Percentiles rank a stretch among this genome's conserved stretches.
Conservation (phyloP, 768 basidiomycete genomes). For the Leccinum olivaceopallidum region DNA sequence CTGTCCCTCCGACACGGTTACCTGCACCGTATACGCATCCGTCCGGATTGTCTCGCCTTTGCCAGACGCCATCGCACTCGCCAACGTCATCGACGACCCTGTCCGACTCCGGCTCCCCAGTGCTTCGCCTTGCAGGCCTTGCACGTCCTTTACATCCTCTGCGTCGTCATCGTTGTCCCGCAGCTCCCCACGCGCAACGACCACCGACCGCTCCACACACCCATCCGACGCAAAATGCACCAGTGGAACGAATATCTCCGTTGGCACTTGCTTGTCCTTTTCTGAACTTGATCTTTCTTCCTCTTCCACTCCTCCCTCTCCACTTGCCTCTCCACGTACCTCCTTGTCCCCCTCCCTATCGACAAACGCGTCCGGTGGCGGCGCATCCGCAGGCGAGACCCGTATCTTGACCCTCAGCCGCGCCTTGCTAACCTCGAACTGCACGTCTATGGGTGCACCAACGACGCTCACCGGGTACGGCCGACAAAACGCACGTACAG, state of each 20-base stretch:
- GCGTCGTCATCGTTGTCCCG: background rate
- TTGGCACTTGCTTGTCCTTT: conserved; percentile 43
- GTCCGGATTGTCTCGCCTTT: conserved; percentile 16
- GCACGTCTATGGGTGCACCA: conserved; percentile 62
- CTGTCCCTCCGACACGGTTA: conserved; percentile 47
- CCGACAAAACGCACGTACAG: conserved; percentile 79
- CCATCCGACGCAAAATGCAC: conserved; percentile 75
- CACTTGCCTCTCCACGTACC: background rate
- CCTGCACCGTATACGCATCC: conserved; percentile 39
- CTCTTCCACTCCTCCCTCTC: background rate
- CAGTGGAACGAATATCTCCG: conserved; percentile 89
- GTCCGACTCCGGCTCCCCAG: background rate
- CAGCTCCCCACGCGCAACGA: background rate
- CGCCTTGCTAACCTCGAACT: conserved; percentile 75
- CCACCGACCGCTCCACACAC: conserved; percentile 27
- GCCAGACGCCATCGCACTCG: background rate
- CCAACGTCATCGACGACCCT: conserved; percentile 20
- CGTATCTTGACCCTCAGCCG: conserved; percentile 67
- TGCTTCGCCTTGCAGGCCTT: background rate
- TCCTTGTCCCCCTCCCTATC: background rate
- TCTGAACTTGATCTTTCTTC: background rate
- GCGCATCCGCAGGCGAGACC: conserved; percentile 60
- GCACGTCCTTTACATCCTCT: background rate
- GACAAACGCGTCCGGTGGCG: background rate
- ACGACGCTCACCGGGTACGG: conserved; percentile 81